Evolutionary conservation across 257 asterid species (phyloP).

Genomic region (Fraxinus quadrangulata): DNA sequence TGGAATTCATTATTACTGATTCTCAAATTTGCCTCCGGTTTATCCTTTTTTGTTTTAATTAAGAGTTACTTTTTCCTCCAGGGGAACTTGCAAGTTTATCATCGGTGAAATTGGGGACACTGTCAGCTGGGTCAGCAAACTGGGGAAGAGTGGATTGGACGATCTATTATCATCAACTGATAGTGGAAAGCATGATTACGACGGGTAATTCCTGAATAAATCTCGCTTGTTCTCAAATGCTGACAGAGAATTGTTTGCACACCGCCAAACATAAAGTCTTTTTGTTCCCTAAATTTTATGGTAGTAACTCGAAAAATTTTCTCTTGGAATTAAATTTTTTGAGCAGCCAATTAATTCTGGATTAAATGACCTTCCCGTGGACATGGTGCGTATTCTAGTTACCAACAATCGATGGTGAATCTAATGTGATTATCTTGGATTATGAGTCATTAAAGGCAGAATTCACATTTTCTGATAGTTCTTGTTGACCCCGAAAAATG

Average conservation of each 20-base stretch:
- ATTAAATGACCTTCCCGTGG: too few relatives aligned
- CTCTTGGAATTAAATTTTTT: too few relatives aligned
- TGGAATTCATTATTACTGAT: not conserved
- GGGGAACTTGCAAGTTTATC: constrained; percentile 18
- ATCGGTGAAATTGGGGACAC: constrained; percentile 43
- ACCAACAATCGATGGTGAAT: not conserved
- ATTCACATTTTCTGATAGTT: not conserved
- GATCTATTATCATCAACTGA: constrained; percentile 39
- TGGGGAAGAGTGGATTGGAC: constrained; percentile 37
- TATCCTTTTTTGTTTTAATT: not conserved
- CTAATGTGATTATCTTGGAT: too few relatives aligned
- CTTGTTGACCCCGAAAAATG: too few relatives aligned
- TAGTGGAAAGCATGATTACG: too few relatives aligned
- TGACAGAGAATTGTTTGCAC: not conserved
- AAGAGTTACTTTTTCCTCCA: not conserved
- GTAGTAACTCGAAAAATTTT: too few relatives aligned
- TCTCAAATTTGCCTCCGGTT: not conserved
- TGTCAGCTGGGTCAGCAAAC: constrained; percentile 39
- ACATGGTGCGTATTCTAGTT: not conserved
- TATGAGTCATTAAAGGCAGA: not conserved
- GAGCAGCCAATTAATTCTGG: not conserved
- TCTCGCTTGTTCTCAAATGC: not conserved
- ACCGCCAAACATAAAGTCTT: not conserved
- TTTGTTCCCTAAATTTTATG: too few relatives aligned
- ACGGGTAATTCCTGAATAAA: constrained; percentile 26